Conservation (phyloP, 768 basidiomycete species). For the Suillus tomentosus region DNA sequence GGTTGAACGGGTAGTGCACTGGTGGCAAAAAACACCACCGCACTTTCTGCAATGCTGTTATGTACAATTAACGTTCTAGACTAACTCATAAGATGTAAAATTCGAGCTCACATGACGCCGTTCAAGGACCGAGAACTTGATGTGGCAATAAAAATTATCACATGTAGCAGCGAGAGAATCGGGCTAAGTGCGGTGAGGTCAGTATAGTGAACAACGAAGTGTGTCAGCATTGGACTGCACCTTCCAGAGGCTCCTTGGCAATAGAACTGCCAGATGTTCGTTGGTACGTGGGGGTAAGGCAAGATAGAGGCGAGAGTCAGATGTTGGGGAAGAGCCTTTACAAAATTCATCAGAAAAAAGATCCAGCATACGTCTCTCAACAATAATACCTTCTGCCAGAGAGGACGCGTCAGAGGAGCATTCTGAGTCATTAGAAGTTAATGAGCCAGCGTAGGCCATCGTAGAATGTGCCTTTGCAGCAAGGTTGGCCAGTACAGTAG, state of each 20-base stretch:
- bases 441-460: background rate
- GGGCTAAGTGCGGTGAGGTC: constrained; percentile 41
- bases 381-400: constrained; percentile 19
- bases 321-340: constrained; percentile 21
- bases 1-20: constrained; percentile 61
- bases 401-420: constrained; percentile 22
- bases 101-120: constrained; percentile 66
- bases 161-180: constrained; percentile 63
- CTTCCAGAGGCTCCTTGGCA: constrained; percentile 76
- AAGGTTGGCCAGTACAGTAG: constrained; percentile 26
- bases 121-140: constrained; percentile 66
- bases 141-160: constrained; percentile 74
- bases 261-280: constrained; percentile 78
- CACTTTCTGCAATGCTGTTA: constrained; percentile 81
- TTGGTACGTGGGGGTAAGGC: constrained; percentile 40
- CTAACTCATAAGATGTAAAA: constrained; percentile 5
- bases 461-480: constrained; percentile 24
- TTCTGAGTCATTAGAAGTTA: constrained; percentile 16
- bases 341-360: background rate
- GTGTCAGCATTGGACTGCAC: constrained; percentile 33
- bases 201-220: constrained; percentile 10
- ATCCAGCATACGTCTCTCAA: background rate
- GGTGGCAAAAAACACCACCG: constrained; percentile 72
- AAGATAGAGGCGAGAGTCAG: constrained; percentile 20
- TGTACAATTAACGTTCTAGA: constrained; percentile 23